Conservation (phyloP, 129 eudicot genomes). For the Oenanthe sinensis region DNA sequence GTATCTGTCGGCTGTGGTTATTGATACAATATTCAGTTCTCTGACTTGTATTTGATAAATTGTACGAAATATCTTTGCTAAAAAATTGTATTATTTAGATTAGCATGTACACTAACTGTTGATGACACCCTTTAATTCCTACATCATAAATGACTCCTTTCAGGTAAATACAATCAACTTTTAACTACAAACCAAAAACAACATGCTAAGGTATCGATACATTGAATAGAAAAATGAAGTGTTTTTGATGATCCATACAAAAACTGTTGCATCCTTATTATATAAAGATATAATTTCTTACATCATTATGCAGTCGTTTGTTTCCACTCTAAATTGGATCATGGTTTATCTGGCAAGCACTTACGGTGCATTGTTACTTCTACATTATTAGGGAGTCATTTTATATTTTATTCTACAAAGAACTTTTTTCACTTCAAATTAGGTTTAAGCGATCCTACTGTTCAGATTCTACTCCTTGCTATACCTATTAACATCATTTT, state of each 20-base stretch:
- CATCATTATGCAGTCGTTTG: not conserved
- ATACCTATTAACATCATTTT: no score
- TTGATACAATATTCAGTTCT: not conserved
- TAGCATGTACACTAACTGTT: conserved; percentile 2
- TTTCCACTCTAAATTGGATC: not conserved
- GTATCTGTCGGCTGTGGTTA: conserved; percentile 50
- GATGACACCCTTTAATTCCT: not conserved
- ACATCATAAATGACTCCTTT: not conserved
- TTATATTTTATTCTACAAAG: no score
- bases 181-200: not conserved
- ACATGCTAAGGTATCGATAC: not conserved
- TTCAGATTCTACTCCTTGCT: no score
- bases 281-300: no score
- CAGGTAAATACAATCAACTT: not conserved
- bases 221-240: not conserved
- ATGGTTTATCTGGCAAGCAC: not conserved
- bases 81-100: conserved; percentile 1
- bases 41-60: conserved; percentile 7
- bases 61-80: conserved; percentile 5
- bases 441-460: no score
- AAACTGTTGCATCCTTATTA: no score
- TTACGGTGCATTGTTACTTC: not conserved
- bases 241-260: not conserved
- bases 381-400: no score
- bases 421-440: no score